Conservation (phyloP, 2,329 filamentous ascomycete genomes). For the Ilyonectria robusta region DNA sequence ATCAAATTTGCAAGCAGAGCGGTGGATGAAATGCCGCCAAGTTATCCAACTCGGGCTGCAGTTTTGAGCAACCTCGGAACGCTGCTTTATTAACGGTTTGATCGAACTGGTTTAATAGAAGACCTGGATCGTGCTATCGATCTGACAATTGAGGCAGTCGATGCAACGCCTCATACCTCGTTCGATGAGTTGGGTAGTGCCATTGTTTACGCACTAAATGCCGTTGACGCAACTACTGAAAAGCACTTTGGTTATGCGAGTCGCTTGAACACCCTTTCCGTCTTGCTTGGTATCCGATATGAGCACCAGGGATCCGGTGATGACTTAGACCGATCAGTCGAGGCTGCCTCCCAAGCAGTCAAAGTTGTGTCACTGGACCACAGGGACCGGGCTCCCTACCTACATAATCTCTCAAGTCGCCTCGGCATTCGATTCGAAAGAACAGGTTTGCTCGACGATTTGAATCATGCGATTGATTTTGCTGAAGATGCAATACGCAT, state of each 20-base stretch:
- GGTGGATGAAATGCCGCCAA: not conserved
- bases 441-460: not conserved
- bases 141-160: too few relatives aligned
- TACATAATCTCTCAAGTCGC: not conserved
- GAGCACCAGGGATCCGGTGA: not conserved
- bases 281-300: not conserved
- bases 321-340: not conserved
- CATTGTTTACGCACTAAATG: not conserved
- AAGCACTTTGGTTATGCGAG: not conserved
- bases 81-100: not conserved
- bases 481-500: not conserved
- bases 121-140: constrained; percentile 6
- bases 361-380: not conserved
- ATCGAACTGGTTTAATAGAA: constrained; percentile 4
- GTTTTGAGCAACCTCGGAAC: constrained; percentile 2
- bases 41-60: not conserved
- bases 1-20: too few relatives aligned
- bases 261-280: not conserved
- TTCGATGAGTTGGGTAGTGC: not conserved
- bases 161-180: not conserved
- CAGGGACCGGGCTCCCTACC: not conserved
- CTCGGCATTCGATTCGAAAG: not conserved
- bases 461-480: constrained; percentile 1
- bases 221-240: not conserved
- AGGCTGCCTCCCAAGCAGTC: not conserved